Percentiles rank a stretch among this genome's conserved stretches.
These are phyloP conservation scores for Musa beccarii DNA, from an alignment of 176 grass and related monocot species.

Conservation along the genomic window DNA sequence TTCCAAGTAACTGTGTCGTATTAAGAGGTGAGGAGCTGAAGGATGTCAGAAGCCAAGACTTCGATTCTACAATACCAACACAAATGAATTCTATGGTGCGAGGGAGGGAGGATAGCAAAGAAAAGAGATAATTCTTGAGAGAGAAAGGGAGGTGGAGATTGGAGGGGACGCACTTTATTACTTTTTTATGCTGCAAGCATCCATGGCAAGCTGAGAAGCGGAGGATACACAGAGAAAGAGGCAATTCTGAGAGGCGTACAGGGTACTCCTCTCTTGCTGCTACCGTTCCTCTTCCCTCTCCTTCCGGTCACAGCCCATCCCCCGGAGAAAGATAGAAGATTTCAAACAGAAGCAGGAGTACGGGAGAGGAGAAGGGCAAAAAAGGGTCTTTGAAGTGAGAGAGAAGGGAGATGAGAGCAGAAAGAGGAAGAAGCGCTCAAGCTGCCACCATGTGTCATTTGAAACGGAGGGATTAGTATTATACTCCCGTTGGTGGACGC, in stretches of 20 bases:
- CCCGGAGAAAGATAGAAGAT: not conserved
- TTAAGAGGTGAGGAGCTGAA: not conserved
- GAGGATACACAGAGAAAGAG: not conserved
- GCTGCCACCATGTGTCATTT: not conserved
- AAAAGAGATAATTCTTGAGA: not conserved
- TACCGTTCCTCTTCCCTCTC: not conserved
- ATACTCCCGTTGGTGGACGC: not conserved
- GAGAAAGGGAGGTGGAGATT: not conserved
- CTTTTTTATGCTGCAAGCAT: constrained; percentile 99
- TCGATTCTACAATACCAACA: not conserved
- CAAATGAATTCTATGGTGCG: not conserved
- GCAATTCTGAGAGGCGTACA: not conserved
- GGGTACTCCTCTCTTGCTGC: not conserved
- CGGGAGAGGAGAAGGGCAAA: not conserved
- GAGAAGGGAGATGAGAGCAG: not conserved
- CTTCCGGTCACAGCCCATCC: not conserved
- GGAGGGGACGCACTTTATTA: not conserved
- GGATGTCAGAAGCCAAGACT: not conserved
- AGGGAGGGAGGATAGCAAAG: too few relatives aligned
- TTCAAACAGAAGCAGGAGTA: not conserved
- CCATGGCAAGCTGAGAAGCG: constrained; percentile 24
- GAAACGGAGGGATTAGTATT: not conserved
- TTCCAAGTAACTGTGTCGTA: not conserved
- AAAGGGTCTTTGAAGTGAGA: too few relatives aligned
- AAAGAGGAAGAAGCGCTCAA: not conserved